Evolutionary conservation across 306 rosid species (phyloP), one percentile per base, ranked within the genome.

Genomic region (Rosa multiflora): DNA sequence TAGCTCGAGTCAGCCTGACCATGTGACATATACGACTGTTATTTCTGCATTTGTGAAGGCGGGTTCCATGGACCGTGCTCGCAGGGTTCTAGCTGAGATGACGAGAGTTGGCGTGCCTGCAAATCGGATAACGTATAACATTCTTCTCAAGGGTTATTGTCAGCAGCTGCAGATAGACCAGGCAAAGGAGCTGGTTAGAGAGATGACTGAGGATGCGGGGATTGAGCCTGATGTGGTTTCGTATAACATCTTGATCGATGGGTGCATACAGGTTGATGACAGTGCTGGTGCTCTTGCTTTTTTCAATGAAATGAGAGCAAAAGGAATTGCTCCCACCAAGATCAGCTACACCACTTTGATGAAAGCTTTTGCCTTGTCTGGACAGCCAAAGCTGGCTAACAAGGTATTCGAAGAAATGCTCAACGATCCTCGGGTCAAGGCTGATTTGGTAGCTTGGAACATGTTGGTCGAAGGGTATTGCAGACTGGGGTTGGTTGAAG

Each of bases 391-490:
- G 94, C 87, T 95, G 48, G 99, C 99, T n/a, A 86, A 87, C 77
- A 90, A 87, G 85, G 98, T 95, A 47, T 95, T 95, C 4, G 92
- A 89, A 46, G 99, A 95, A 81, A 95, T 95, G 99, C 83, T 85
- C 26, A 79, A 83, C 40, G 98, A 95, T 72, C 87, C 90, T 58
- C 88, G 95, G 6, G 96, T 92, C 82, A 95, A 88, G 86, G 96
- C 71, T 40, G 99, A 95, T 88, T 68, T 87, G 42, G 79, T 95
- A 5, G 97, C 98, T 0, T 92, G 99, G 99, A 95, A 95, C 74
- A 90, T 95, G 97, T 81, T 95, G 95, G 90, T 95, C 44, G 97
- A 95, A 90, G 99, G 92, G 53, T 95, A 92, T 82, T 89, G 98
- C 75, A 90, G 89, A 82, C 67, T 95, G 73, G 98, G 99, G n/a